A percentile compares a stretch with the other conserved stretches of the same genome.
phyloP scores from a whole-genome alignment of 352 stramenopile genomes.

The Globisporangium lucens region DNA sequence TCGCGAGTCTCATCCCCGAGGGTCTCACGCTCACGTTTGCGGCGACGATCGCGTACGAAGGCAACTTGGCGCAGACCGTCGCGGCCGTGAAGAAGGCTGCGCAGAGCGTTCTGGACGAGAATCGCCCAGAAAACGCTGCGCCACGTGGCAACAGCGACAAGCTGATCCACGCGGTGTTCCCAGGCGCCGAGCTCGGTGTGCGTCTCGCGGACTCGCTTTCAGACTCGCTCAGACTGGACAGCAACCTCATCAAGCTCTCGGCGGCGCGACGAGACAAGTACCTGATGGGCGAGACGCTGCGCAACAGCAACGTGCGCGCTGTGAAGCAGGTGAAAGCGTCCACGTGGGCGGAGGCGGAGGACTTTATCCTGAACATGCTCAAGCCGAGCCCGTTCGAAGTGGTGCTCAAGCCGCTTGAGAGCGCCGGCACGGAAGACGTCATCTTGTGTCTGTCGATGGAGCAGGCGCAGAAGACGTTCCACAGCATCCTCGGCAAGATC shows the following conservation, averaged over 20 bases:
- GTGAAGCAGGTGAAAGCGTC: conserved; percentile 88
- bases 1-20: conserved; percentile 74
- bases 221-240: conserved; percentile 78
- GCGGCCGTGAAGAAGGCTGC: conserved; percentile 49
- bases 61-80: conserved; percentile 41
- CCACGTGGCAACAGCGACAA: conserved; percentile 22
- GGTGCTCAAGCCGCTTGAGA: conserved; percentile 90
- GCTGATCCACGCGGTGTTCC: conserved; percentile 82
- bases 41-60: conserved; percentile 70
- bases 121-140: conserved; percentile 10
- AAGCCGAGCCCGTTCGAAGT: conserved; percentile 75
- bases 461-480: conserved; percentile 78
- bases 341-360: conserved; percentile 67
- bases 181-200: conserved; percentile 92
- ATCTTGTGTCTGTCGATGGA: conserved; percentile 78
- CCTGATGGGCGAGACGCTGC: conserved; percentile 87
- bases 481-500: conserved; percentile 80
- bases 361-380: conserved; percentile 67
- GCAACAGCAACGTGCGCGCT: conserved; percentile 73
- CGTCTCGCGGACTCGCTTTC: conserved; percentile 88
- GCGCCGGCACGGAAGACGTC: conserved; percentile 72
- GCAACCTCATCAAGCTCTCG: conserved; percentile 81
- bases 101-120: conserved; percentile 22
- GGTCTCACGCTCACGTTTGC: conserved; percentile 76
- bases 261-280: conserved; percentile 77